phyloP scores from a whole-genome alignment of 306 rosid genomes.

The Nissolia schottii region DNA sequence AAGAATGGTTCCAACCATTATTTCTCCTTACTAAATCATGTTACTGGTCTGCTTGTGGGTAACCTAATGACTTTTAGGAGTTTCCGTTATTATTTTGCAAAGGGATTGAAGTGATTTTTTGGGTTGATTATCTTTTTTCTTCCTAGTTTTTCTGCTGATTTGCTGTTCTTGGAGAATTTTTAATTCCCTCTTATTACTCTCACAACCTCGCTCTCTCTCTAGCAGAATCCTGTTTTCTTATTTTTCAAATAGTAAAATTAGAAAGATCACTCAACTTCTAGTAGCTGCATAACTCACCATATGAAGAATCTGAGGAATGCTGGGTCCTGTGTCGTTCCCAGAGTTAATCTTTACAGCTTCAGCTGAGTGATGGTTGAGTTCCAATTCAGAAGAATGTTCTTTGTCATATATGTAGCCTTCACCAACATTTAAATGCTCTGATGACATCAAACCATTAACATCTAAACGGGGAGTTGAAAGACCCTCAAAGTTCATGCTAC shows the following conservation, averaged over 20 bases:
- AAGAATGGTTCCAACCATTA: neutral
- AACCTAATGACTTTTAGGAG: neutral
- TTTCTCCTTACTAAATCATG: neutral
- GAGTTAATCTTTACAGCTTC: slow-evolving; percentile 47
- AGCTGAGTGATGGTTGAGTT: slow-evolving; percentile 40
- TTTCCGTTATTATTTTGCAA: neutral
- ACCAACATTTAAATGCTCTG: slow-evolving; percentile 41
- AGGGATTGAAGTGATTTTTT: neutral
- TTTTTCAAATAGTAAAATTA: neutral
- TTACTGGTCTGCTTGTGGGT: neutral
- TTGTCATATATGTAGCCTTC: slow-evolving; percentile 48
- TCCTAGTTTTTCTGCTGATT: slow-evolving; percentile 8
- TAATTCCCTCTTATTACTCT: neutral
- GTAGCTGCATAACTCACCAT: slow-evolving; percentile 55
- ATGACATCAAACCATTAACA: slow-evolving; percentile 44
- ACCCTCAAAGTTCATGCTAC: slow-evolving; percentile 49
- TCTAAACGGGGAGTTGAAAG: slow-evolving; percentile 53
- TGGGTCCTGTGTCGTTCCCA: slow-evolving; percentile 58
- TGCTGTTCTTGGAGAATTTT: neutral
- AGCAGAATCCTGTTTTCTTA: neutral
- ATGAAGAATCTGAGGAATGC: slow-evolving; percentile 97
- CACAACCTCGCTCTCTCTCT: neutral
- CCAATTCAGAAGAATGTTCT: slow-evolving; percentile 50
- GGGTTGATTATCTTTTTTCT: neutral
- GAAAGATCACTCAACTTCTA: neutral